Evolutionary conservation across 805 yeast species (phyloP).

Genomic region (Yarrowia sp.): DNA sequence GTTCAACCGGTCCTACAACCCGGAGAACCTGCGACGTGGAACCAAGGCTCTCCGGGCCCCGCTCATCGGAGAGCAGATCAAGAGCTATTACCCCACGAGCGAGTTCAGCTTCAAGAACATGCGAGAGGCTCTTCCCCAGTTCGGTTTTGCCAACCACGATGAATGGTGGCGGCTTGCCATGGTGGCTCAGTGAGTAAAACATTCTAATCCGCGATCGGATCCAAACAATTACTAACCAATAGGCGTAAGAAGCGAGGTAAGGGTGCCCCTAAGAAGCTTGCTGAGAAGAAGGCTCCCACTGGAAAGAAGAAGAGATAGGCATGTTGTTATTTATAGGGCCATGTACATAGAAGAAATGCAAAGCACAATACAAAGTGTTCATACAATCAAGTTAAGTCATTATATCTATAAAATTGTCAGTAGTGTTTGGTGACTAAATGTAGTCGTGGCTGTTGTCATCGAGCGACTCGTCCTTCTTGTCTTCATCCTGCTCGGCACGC

Average conservation of each 20-base stretch:
- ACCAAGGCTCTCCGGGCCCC: slow-evolving; percentile 49
- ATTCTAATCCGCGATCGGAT: too few species aligned
- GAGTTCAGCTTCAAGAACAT: slow-evolving; percentile 18
- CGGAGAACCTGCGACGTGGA: slow-evolving; percentile 48
- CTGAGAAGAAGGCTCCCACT: slow-evolving; percentile 46
- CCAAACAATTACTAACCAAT: slow-evolving; percentile 4
- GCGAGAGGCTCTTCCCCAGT: slow-evolving; percentile 37
- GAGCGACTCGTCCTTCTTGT: slow-evolving; percentile 4
- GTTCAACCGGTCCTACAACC: slow-evolving; percentile 49
- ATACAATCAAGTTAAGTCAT: neutral
- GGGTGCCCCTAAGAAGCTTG: slow-evolving; percentile 48
- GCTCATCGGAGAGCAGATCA: slow-evolving; percentile 48
- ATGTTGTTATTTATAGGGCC: slow-evolving; percentile 29
- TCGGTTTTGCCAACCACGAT: slow-evolving; percentile 9
- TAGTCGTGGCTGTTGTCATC: slow-evolving; percentile 19
- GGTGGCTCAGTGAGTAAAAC: slow-evolving; percentile 31
- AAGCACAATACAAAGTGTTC: neutral
- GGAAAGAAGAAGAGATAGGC: slow-evolving; percentile 42
- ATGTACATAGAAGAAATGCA: slow-evolving; percentile 17
- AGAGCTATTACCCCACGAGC: slow-evolving; percentile 47
- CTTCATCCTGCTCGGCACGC: slow-evolving; percentile 25
- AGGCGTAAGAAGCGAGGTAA: slow-evolving; percentile 44
- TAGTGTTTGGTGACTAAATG: neutral
- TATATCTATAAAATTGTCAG: neutral
- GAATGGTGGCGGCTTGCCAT: slow-evolving; percentile 27